Evolutionary conservation across 1,139 yeast genomes (phyloP).

Genomic region (Starmera stellimalicola): DNA sequence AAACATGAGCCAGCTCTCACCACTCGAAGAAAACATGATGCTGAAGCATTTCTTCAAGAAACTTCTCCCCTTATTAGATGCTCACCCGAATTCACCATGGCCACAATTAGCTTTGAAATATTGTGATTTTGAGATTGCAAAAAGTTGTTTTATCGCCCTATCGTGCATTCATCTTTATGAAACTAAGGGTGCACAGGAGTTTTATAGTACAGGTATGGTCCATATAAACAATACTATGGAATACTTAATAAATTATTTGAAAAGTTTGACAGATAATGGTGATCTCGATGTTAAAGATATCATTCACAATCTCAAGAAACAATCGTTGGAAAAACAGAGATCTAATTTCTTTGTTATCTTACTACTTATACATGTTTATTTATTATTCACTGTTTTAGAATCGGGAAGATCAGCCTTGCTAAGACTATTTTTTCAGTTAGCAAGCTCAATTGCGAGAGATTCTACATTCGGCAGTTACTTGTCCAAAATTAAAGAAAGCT

Average conservation of each 20-base stretch:
- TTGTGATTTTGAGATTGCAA: slow-evolving; percentile 45
- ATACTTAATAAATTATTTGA: slow-evolving; percentile 32
- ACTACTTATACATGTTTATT: slow-evolving; percentile 40
- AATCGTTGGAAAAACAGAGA: slow-evolving; percentile 26
- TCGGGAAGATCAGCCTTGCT: slow-evolving; percentile 42
- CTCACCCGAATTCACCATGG: slow-evolving; percentile 51
- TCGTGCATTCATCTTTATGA: slow-evolving; percentile 47
- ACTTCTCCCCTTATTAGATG: slow-evolving; percentile 40
- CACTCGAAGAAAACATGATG: slow-evolving; percentile 40
- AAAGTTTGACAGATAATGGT: slow-evolving; percentile 15
- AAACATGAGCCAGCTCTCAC: slow-evolving; percentile 20
- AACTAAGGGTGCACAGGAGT: slow-evolving; percentile 38
- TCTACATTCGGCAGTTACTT: slow-evolving; percentile 23
- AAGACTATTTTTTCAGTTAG: slow-evolving; percentile 37
- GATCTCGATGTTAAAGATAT: slow-evolving; percentile 22
- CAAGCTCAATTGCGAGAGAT: slow-evolving; percentile 38
- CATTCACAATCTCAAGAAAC: slow-evolving; percentile 24
- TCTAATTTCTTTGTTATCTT: slow-evolving; percentile 41
- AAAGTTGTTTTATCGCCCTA: slow-evolving; percentile 43
- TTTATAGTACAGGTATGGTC: slow-evolving; percentile 38
- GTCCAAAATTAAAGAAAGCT: slow-evolving; percentile 36
- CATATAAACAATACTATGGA: slow-evolving; percentile 46
- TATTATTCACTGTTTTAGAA: slow-evolving; percentile 40
- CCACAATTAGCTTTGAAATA: slow-evolving; percentile 45
- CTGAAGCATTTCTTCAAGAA: slow-evolving; percentile 44